These are phyloP conservation scores for Quercus parvula DNA, from an alignment of 306 rosid species.

Conservation along the genomic window DNA sequence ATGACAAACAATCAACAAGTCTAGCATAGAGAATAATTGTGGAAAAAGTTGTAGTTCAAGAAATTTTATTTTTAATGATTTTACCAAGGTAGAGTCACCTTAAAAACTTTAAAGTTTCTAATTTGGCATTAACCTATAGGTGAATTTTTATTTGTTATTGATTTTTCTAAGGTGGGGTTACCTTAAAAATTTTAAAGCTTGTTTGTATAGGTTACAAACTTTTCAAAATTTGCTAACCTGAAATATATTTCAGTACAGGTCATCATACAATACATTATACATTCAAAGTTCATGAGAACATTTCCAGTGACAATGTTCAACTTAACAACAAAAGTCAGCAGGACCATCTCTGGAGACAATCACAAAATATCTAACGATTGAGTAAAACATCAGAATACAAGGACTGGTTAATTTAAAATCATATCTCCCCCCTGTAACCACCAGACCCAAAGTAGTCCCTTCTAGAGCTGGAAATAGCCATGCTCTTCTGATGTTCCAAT, in stretches of 20 bases:
- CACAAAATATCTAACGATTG: background rate
- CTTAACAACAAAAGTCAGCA: background rate
- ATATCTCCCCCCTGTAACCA: conserved; percentile 88
- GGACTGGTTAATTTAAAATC: conserved; percentile 1
- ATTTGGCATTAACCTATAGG: too few relatives aligned
- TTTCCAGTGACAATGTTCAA: background rate
- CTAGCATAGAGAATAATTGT: too few relatives aligned
- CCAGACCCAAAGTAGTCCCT: conserved; percentile 92
- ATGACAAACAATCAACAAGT: accelerated
- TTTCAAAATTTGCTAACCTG: background rate
- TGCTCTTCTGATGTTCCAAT: conserved; percentile 82
- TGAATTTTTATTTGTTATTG: too few relatives aligned
- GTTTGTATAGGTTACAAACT: background rate
- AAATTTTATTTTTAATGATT: too few relatives aligned
- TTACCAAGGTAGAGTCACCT: too few relatives aligned
- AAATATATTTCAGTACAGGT: background rate
- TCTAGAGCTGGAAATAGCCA: conserved; percentile 71
- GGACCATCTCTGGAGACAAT: background rate
- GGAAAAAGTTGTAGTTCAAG: too few relatives aligned
- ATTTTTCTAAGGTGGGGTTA: too few relatives aligned
- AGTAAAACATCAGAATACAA: background rate
- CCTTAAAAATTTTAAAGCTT: too few relatives aligned
- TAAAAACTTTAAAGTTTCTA: too few relatives aligned
- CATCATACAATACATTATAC: background rate
- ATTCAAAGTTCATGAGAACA: background rate